These are phyloP conservation scores for Phytopythium chamaehyphon DNA, from an alignment of 352 stramenopile genomes.

Conservation along the genomic window DNA sequence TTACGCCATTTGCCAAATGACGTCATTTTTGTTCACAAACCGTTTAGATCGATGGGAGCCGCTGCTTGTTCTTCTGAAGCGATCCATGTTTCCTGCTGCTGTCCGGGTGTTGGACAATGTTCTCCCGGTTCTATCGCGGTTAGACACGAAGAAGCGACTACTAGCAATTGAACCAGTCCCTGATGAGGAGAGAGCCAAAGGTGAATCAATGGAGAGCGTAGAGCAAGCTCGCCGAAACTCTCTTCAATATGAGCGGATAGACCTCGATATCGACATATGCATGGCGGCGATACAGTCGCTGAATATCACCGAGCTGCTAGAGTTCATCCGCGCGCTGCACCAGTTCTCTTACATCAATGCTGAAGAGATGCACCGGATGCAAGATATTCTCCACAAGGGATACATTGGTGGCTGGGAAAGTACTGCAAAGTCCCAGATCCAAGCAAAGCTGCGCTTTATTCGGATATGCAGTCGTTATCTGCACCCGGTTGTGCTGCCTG, in stretches of 20 bases:
- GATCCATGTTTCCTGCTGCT: slow-evolving; percentile 46
- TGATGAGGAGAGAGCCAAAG: slow-evolving; percentile 7
- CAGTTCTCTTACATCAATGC: slow-evolving; percentile 75
- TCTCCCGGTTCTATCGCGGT: slow-evolving; percentile 55
- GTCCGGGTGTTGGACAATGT: slow-evolving; percentile 76
- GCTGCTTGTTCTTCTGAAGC: slow-evolving; percentile 69
- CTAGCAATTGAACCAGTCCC: slow-evolving; percentile 9
- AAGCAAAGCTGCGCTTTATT: slow-evolving; percentile 69
- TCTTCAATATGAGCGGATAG: slow-evolving; percentile 12
- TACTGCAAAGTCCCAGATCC: slow-evolving; percentile 58
- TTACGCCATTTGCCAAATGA: slow-evolving; percentile 83
- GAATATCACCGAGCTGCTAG: slow-evolving; percentile 60
- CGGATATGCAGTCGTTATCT: slow-evolving; percentile 68
- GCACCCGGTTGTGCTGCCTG: slow-evolving; percentile 55
- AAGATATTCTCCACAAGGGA: slow-evolving; percentile 74
- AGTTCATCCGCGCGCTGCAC: slow-evolving; percentile 47
- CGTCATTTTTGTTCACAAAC: slow-evolving; percentile 68
- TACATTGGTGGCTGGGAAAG: slow-evolving; percentile 79
- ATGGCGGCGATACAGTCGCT: slow-evolving; percentile 73
- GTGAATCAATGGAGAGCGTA: slow-evolving; percentile 1
- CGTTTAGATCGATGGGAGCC: slow-evolving; percentile 82
- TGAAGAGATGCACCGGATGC: slow-evolving; percentile 64
- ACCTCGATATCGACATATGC: slow-evolving; percentile 60
- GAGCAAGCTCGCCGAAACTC: neutral
- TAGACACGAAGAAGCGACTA: slow-evolving; percentile 38